Base-by-base conservation (phyloP, 768 basidiomycete genomes). In the Atractiella rhizophila region DNA sequence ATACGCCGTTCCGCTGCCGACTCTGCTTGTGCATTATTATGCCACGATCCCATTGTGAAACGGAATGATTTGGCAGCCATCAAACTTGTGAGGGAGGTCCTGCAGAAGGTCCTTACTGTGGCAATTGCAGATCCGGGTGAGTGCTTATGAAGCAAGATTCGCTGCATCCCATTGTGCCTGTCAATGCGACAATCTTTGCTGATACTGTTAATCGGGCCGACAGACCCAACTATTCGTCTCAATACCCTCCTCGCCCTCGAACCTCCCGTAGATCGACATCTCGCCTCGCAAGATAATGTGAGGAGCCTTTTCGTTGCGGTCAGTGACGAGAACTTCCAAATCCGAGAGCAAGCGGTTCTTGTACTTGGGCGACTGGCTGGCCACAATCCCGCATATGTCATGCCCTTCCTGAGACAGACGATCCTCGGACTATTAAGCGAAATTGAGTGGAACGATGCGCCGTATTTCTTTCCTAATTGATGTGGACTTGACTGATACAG, bases 211-310 rank as follows among this genome's bases (percentile, higher is more conserved):
- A 29, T 41, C 28, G 27, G 13, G 40, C n/a, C 15, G 20, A 15
- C 51, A 75, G 85, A 83, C 53, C 62, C 80, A 1, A 64, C 62
- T 19, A 96, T 96, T 46, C 69, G 91, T 12, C 70, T 76, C 47
- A 75, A 76, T 0, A 91, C 96, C 0, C 66, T 98, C 16, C 68
- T 71, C 2, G 74, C 74, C 4, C 65, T 98, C 25, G 82, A 91
- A 54, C 76, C 85, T 46, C 73, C 81, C 18, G 96, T 98, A 50
- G 91, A 98, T 56, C 79, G 82, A 46, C 86, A 98, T 56, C 69
- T 98, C 16, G 80, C 91, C 2, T 91, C 96, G 59, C 85, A 88
- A 0, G 91, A 96, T 60, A 86, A 94, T 54, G 85, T 98, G n/a
- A 71, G 86, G 12, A 86, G 81, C 10, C 64, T 98, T 12, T 96